Base-by-base conservation (phyloP, 495 filamentous ascomycete species). In the Penicillium canariense region DNA sequence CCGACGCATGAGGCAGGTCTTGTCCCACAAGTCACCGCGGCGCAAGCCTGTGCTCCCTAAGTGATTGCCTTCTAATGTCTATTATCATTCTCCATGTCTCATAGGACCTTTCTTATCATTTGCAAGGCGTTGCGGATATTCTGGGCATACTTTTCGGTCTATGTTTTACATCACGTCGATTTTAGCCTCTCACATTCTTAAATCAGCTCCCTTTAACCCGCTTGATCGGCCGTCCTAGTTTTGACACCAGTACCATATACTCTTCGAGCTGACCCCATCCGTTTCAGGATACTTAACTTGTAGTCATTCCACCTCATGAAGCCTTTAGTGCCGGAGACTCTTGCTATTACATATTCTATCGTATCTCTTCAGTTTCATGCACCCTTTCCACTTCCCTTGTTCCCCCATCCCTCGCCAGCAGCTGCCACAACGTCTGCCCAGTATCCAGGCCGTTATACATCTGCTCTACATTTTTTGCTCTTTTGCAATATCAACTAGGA, bases 1-100 rank as follows among this genome's bases (percentile, higher is more conserved):
- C 31, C 74, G 76, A 38, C 69, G 74, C 18, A 68, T 81, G 62
- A 71, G 72, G 65, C 74, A 78, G 47, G 68, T 73, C 1, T 63
- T 80, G 50, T 74, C 69, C 36, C 63, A 78, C 6, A 79, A 75
- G 40, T 67, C 69, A 1, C 71, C 72, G 2, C 69, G 61, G 23
- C 62, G 56, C 17, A 71, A 68, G 20, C 44, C 67, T 12, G 50
- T 45, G n/a, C 10, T 30, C 4, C 40, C 58, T 30, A 56, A 48
- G 59, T 60, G 43, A 48, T 53, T 34, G 43, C 12, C 9, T 50
- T 53, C 34, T 36, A 45, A 9, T 43, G 15, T 27, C n/a, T 18
- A 5, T 4, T 11, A 10, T 42, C 17, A 28, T 43, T 20, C 3
- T 43, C 32, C 14, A 31, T 43, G 12, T 51, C 20, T 43, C 27